Percentiles rank a stretch among this genome's conserved stretches.
Conservation (phyloP, 139 green algal genomes). For the Closterium sp. region DNA sequence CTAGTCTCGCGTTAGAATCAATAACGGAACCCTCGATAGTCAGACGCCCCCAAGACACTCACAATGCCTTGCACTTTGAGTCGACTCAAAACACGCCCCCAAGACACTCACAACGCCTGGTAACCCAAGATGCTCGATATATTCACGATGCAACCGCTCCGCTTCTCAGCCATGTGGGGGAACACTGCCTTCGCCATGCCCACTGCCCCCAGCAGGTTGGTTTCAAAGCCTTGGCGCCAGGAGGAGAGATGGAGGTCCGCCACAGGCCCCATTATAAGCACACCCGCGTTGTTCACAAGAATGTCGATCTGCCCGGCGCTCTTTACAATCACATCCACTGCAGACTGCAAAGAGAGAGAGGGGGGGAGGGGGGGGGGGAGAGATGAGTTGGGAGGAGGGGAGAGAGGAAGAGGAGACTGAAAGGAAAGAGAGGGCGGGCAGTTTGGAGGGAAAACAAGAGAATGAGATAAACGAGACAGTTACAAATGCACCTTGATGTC, state of each 20-base stretch:
- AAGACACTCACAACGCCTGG: background rate
- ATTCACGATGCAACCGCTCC: slow-evolving; percentile 7
- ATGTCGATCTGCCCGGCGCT: slow-evolving; percentile 24
- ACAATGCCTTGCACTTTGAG: too few relatives aligned
- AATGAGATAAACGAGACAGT: too few relatives aligned
- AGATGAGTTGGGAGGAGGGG: background rate
- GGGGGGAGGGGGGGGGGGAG: background rate
- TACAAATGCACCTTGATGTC: background rate
- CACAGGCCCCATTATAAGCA: background rate
- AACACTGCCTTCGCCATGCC: slow-evolving; percentile 7
- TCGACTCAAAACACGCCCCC: too few relatives aligned
- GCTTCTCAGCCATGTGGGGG: slow-evolving; percentile 1
- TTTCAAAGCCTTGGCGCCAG: slow-evolving; percentile 16
- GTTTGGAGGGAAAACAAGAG: background rate
- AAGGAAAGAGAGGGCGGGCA: background rate
- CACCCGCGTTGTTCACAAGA: slow-evolving; percentile 37
- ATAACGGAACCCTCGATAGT: too few relatives aligned
- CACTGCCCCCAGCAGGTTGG: slow-evolving; percentile 10
- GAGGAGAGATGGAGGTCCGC: background rate
- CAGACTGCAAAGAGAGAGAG: background rate
- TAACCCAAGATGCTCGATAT: background rate
- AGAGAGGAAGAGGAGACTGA: background rate
- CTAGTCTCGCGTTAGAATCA: too few relatives aligned
- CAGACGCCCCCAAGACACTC: too few relatives aligned
- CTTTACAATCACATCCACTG: slow-evolving; percentile 5